Evolutionary conservation across 192 early-diverging fungal genomes (phyloP).

Genomic region (Podila verticillata): DNA sequence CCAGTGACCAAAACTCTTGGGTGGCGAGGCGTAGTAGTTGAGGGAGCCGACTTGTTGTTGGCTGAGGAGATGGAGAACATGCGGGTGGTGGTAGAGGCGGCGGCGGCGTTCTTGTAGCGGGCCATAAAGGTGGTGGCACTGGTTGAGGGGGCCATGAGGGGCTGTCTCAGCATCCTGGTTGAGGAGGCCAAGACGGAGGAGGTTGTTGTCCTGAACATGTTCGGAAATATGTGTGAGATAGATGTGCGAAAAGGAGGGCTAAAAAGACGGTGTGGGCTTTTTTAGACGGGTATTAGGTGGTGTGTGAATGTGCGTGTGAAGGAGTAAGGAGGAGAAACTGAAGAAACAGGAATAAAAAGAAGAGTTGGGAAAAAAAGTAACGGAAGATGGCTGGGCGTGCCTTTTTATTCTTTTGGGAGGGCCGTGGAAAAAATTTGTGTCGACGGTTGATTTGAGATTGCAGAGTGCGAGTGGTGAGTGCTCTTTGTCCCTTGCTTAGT

Average conservation of each 20-base stretch:
- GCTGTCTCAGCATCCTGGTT: constrained; percentile 14
- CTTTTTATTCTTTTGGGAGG: background rate
- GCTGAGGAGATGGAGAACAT: constrained; percentile 19
- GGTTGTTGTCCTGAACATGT: constrained; percentile 19
- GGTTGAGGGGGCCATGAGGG: background rate
- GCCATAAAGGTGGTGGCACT: constrained; percentile 9
- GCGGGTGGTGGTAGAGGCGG: constrained; percentile 5
- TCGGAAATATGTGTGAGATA: background rate
- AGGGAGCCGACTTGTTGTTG: background rate
- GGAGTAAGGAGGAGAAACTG: background rate
- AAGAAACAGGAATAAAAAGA: constrained; percentile 4
- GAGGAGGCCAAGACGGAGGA: constrained; percentile 10
- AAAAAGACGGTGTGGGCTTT: background rate
- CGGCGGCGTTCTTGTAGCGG: background rate
- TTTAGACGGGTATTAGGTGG: background rate
- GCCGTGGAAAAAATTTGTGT: background rate
- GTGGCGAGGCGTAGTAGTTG: constrained; percentile 22
- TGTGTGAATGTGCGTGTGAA: background rate
- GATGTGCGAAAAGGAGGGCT: background rate
- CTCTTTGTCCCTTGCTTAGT: background rate
- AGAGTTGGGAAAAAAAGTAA: background rate
- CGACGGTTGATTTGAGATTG: background rate
- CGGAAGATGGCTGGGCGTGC: no score
- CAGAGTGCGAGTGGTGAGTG: no score
- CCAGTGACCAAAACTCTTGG: constrained; percentile 72